Percentiles rank a stretch among this genome's conserved stretches.
phyloP scores from a whole-genome alignment of 106 monocot genomes.

The Allium cepa region DNA sequence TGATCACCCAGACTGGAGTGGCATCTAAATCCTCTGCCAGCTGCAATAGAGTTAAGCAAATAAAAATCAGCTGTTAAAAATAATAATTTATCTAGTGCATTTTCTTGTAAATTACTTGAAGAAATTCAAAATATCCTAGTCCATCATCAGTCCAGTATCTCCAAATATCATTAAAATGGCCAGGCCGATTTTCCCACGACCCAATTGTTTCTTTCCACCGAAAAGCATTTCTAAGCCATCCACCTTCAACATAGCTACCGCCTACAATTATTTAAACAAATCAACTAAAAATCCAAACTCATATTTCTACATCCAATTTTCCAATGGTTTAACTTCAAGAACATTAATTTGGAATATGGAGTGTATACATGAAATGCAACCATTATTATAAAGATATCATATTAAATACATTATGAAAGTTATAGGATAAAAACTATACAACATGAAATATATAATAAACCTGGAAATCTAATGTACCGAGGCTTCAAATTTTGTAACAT shows the following conservation, averaged over 20 bases:
- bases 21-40: slow-evolving; percentile 77
- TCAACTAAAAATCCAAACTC: no score
- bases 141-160: slow-evolving; percentile 99
- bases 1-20: slow-evolving; percentile 67
- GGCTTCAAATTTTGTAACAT: slow-evolving; percentile 48
- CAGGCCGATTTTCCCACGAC: slow-evolving; percentile 98
- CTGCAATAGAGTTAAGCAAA: slow-evolving; percentile 20
- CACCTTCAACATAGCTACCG: slow-evolving; percentile 94
- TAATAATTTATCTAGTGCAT: no score
- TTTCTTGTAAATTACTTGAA: slow-evolving; percentile 36
- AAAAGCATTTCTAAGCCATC: slow-evolving; percentile 91
- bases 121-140: slow-evolving; percentile 90
- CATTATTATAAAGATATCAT: no score
- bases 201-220: slow-evolving; percentile 84
- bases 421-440: no score
- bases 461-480: slow-evolving; percentile 58
- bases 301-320: no score
- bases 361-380: no score
- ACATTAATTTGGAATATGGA: no score
- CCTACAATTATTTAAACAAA: slow-evolving; percentile 27
- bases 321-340: no score
- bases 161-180: slow-evolving; percentile 96
- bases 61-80: background rate
- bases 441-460: slow-evolving; percentile 14
- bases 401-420: no score